Evolutionary conservation across 2,329 filamentous ascomycete genomes (phyloP).

Genomic region (Pseudogymnoascus destructans): DNA sequence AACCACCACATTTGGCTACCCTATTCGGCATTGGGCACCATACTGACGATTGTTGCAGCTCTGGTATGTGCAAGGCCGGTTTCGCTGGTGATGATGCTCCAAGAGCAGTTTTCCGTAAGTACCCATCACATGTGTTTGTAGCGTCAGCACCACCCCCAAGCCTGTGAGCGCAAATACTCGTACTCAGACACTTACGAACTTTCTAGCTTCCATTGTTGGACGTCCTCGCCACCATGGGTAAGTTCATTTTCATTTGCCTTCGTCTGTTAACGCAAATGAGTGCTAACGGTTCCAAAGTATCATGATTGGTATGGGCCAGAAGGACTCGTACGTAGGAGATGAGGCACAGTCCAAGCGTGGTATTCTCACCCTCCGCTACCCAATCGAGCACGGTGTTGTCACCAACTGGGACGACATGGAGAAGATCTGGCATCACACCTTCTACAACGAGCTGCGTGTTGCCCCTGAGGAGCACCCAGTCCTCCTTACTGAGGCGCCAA

Average conservation of each 20-base stretch:
- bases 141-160: neutral
- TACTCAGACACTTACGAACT: slow-evolving; percentile 12
- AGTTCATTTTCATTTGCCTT: slow-evolving; percentile 30
- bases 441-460: slow-evolving; percentile 99
- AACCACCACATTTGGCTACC: neutral
- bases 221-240: slow-evolving; percentile 99
- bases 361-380: slow-evolving; percentile 99
- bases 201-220: slow-evolving; percentile 91
- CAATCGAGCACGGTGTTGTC: slow-evolving; percentile 99
- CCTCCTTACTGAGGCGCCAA: slow-evolving; percentile 95
- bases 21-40: slow-evolving; percentile 16
- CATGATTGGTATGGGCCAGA: slow-evolving; percentile 99
- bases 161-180: neutral
- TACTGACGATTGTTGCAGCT: slow-evolving; percentile 44
- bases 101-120: slow-evolving; percentile 99
- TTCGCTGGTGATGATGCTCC: slow-evolving; percentile 99
- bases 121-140: slow-evolving; percentile 21
- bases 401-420: slow-evolving; percentile 99
- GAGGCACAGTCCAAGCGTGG: slow-evolving; percentile 99
- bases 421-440: slow-evolving; percentile 99
- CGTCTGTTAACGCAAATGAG: neutral
- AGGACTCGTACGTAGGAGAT: slow-evolving; percentile 99
- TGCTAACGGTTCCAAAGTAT: slow-evolving; percentile 51
- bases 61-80: slow-evolving; percentile 99
- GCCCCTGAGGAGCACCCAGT: slow-evolving; percentile 99